Base-by-base conservation (phyloP, 2,329 filamentous ascomycete genomes). In the Pyrenochaeta sp. region DNA sequence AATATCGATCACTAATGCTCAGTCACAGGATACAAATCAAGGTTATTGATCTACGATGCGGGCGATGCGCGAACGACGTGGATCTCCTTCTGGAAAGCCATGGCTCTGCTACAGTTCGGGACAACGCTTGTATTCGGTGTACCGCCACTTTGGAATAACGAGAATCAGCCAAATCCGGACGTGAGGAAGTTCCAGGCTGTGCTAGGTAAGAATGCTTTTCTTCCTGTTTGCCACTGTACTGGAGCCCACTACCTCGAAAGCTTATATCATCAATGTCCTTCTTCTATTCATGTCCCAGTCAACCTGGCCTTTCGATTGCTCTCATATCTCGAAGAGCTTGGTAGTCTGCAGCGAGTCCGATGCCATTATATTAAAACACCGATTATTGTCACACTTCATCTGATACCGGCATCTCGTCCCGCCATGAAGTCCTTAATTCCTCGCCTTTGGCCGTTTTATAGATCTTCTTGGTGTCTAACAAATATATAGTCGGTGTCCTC, bases 11-110 rank as follows among this genome's bases (percentile, higher is more conserved):
- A 45, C 63, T 25, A 13, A 24, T 2, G 7, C 36, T 8, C n/a
- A 5, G 0, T 28, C 60, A 27, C 61, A 67, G 62, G 73, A 71
- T 68, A 72, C 67, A 47, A 64, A 47, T 59, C 66, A 53, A 54
- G 61, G 13, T 60, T 78, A 6, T 53, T 74, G 44, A 77, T 78
- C 27, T 78, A 78, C 52, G 68, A 77, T 63, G 74, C 76, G 7
- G 76, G 76, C 32, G 72, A 75, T 24, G 68, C 71, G 10, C 74
- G 75, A 37, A 74, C 73, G 7, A 66, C 73, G 3, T 77, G 67
- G 63, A 70, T 78, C 15, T 66, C 67, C 19, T 76, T 77, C 51
- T 76, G 73, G 71, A 78, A 78, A 61, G 70, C 72, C 27, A 69
- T 72, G 43, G 72, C 73, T 3, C 36, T 78, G 30, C 61, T 77